Conservation (phyloP, 2,329 filamentous ascomycete species). For the Penicillium sp. region DNA sequence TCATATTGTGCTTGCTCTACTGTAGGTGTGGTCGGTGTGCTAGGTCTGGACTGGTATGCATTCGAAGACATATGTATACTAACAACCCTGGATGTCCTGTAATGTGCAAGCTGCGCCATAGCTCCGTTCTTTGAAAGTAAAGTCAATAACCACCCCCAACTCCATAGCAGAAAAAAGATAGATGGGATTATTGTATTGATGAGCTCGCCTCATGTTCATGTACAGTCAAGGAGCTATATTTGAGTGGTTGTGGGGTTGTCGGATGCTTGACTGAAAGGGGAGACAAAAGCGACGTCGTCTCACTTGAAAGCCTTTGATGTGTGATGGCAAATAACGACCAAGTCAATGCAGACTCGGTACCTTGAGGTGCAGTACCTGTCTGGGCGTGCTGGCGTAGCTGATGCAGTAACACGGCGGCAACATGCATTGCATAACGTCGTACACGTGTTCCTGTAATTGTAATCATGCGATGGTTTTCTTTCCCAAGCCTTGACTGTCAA, state of each 20-base stretch:
- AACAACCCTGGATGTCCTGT: constrained; percentile 6
- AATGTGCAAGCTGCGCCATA: constrained; percentile 10
- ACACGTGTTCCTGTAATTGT: background rate
- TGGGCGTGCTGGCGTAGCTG: background rate
- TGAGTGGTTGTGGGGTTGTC: background rate
- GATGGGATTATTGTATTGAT: constrained; percentile 9
- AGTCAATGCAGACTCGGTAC: background rate
- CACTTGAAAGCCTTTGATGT: background rate
- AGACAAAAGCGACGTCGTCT: background rate
- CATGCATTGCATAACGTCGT: background rate
- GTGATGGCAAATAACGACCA: background rate
- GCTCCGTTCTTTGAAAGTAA: background rate
- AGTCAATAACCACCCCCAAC: constrained; percentile 10
- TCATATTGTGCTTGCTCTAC: background rate
- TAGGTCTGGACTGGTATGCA: constrained; percentile 2
- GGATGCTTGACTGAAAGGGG: background rate
- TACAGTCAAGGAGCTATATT: constrained; percentile 6
- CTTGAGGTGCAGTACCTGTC: background rate
- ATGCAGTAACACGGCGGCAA: background rate
- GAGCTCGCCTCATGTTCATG: constrained; percentile 14
- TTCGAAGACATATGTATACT: constrained; percentile 5
- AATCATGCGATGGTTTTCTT: background rate
- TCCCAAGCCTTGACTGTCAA: background rate
- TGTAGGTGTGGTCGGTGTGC: background rate
- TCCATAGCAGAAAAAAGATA: constrained; percentile 15